Evolutionary conservation across 2,329 filamentous ascomycete species (phyloP).

Genomic region (Arthrobotrys sphaeroides): DNA sequence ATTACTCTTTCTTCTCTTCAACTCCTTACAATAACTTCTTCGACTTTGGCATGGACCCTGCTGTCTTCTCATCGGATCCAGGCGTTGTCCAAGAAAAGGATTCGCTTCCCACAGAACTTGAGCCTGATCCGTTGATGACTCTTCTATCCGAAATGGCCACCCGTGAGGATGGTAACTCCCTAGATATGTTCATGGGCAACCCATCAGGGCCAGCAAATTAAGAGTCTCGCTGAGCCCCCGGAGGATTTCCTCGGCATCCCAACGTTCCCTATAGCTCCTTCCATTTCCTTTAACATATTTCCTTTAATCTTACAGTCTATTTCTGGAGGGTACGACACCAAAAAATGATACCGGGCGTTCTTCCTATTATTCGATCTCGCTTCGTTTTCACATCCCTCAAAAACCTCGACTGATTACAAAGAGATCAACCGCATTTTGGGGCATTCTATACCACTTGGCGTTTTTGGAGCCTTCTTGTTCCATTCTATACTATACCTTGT

Average conservation of each 20-base stretch:
- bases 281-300: constrained; percentile 1
- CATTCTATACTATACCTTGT: not conserved
- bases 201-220: constrained; percentile 40
- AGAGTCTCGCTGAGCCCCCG: not conserved
- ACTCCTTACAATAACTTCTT: constrained; percentile 51
- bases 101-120: constrained; percentile 40
- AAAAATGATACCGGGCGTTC: constrained; percentile 45
- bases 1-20: constrained; percentile 51
- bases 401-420: constrained; percentile 21
- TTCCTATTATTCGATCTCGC: constrained; percentile 11
- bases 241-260: not conserved
- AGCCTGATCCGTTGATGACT: constrained; percentile 49
- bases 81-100: constrained; percentile 44
- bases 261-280: not conserved
- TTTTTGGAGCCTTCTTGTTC: constrained; percentile 32
- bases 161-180: constrained; percentile 34
- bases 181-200: constrained; percentile 53
- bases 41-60: constrained; percentile 49
- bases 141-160: constrained; percentile 51
- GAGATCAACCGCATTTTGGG: constrained; percentile 6
- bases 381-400: not conserved
- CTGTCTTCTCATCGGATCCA: constrained; percentile 41
- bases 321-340: constrained; percentile 24
- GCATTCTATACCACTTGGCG: constrained; percentile 48
- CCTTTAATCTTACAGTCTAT: not conserved